Percentiles rank a stretch among this genome's conserved stretches.
These are phyloP conservation scores for Peronospora belbahrii DNA, from an alignment of 352 stramenopile species.

Conservation along the genomic window DNA sequence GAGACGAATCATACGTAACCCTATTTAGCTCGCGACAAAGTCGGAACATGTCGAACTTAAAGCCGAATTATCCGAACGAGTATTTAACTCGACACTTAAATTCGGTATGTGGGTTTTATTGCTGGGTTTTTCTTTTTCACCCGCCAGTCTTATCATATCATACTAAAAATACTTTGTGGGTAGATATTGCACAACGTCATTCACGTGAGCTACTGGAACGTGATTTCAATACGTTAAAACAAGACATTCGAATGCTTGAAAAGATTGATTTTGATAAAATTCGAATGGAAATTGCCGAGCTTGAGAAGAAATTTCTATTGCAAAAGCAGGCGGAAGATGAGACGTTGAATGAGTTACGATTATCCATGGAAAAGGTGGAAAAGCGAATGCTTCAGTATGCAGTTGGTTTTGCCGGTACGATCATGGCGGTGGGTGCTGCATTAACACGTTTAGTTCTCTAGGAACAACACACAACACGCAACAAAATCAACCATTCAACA, in stretches of 20 bases:
- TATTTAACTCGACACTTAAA: slow-evolving; percentile 87
- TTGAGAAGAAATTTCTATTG: slow-evolving; percentile 86
- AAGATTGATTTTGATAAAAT: slow-evolving; percentile 89
- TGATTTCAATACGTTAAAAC: slow-evolving; percentile 87
- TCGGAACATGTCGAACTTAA: slow-evolving; percentile 81
- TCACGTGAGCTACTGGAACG: slow-evolving; percentile 82
- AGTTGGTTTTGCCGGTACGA: slow-evolving; percentile 80
- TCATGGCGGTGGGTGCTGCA: slow-evolving; percentile 77
- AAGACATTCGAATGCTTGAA: slow-evolving; percentile 86
- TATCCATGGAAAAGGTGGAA: slow-evolving; percentile 87
- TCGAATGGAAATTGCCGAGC: slow-evolving; percentile 78
- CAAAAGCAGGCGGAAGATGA: slow-evolving; percentile 86
- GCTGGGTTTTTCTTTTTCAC: neutral
- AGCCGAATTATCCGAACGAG: slow-evolving; percentile 77
- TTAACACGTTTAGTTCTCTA: slow-evolving; percentile 71
- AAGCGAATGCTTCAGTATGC: slow-evolving; percentile 86
- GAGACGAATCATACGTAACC: too few relatives aligned
- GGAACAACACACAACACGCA: too few relatives aligned
- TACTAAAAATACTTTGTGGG: too few relatives aligned
- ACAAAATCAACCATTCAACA: too few relatives aligned
- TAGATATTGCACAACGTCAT: slow-evolving; percentile 85
- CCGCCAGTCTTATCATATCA: too few relatives aligned
- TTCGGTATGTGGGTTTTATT: slow-evolving; percentile 43
- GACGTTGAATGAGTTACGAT: slow-evolving; percentile 75
- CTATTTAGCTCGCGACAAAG: slow-evolving; percentile 70